Percentiles rank a stretch among this genome's conserved stretches.
Conservation (phyloP, 192 early-diverging fungal species). For the Coemansia sp. region DNA sequence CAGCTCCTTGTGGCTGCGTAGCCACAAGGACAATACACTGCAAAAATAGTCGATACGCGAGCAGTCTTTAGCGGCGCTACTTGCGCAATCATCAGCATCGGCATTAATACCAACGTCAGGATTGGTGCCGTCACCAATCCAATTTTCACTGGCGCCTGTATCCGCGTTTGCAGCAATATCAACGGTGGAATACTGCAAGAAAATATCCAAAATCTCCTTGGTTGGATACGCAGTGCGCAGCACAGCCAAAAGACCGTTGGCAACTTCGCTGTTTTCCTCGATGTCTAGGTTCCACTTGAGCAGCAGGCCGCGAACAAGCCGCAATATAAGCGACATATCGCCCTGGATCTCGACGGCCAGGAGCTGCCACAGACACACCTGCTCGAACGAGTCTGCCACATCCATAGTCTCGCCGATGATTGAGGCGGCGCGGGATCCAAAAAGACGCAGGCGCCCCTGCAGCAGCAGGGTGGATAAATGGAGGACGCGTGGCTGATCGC, state of each 20-base stretch:
- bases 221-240: slow-evolving; percentile 38
- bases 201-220: not conserved
- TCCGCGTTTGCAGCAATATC: no score
- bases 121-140: no score
- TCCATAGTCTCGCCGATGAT: slow-evolving; percentile 33
- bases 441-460: slow-evolving; percentile 19
- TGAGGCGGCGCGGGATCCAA: slow-evolving; percentile 11
- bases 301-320: slow-evolving; percentile 17
- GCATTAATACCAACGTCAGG: no score
- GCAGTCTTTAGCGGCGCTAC: no score
- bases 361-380: slow-evolving; percentile 59
- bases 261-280: slow-evolving; percentile 37
- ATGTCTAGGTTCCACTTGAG: slow-evolving; percentile 11
- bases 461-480: slow-evolving; percentile 20
- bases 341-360: slow-evolving; percentile 44
- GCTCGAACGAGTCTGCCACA: slow-evolving; percentile 52
- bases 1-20: no score
- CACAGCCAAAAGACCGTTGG: slow-evolving; percentile 47
- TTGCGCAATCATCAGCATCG: no score
- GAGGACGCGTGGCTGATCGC: slow-evolving; percentile 54
- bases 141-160: not conserved
- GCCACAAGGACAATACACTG: no score
- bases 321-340: not conserved
- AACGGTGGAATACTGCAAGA: slow-evolving; percentile 8
- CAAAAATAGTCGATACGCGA: no score